Percentiles rank a stretch among this genome's conserved stretches.
Conservation (phyloP, 2,329 filamentous ascomycete species). For the Talaromyces sp. region DNA sequence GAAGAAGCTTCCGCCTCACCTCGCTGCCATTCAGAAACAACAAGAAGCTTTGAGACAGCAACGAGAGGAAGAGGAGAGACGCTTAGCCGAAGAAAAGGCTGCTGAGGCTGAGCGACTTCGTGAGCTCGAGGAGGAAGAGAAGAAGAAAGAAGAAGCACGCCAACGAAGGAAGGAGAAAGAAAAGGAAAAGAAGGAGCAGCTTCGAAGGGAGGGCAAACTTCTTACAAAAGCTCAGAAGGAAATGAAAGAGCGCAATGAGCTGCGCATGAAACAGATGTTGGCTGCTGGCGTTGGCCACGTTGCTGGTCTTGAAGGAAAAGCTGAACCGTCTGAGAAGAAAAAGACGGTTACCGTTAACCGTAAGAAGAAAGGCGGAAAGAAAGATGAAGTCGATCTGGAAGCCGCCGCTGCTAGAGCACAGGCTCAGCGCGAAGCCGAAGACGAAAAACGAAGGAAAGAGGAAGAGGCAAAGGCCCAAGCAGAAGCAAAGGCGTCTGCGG, state of each 20-base stretch:
- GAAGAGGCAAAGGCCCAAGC: constrained; percentile 74
- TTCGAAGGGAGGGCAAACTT: constrained; percentile 44
- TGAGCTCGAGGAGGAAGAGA: constrained; percentile 41
- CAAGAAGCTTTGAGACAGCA: constrained; percentile 41
- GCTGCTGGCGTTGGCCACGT: constrained; percentile 41
- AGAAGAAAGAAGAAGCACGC: constrained; percentile 41
- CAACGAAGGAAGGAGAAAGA: constrained; percentile 45
- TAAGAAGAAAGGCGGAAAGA: constrained; percentile 68
- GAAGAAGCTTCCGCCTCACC: constrained; percentile 71
- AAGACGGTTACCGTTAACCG: constrained; percentile 68
- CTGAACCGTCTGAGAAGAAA: constrained; percentile 59
- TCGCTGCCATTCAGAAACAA: constrained; percentile 47
- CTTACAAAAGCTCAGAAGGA: constrained; percentile 46
- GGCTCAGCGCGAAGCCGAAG: constrained; percentile 48
- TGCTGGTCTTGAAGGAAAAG: constrained; percentile 35
- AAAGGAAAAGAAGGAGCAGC: constrained; percentile 46
- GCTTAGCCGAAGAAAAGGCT: constrained; percentile 35
- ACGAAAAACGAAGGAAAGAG: constrained; percentile 58
- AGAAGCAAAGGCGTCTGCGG: constrained; percentile 63
- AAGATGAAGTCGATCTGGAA: constrained; percentile 50
- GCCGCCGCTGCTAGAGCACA: constrained; percentile 43
- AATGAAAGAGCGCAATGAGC: constrained; percentile 41
- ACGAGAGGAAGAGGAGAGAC: constrained; percentile 41
- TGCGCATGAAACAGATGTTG: constrained; percentile 46
- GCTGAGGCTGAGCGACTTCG: constrained; percentile 32